These are phyloP conservation scores for Dillenia suffruticosa DNA, from an alignment of 164 flowering plant species.

Conservation along the genomic window DNA sequence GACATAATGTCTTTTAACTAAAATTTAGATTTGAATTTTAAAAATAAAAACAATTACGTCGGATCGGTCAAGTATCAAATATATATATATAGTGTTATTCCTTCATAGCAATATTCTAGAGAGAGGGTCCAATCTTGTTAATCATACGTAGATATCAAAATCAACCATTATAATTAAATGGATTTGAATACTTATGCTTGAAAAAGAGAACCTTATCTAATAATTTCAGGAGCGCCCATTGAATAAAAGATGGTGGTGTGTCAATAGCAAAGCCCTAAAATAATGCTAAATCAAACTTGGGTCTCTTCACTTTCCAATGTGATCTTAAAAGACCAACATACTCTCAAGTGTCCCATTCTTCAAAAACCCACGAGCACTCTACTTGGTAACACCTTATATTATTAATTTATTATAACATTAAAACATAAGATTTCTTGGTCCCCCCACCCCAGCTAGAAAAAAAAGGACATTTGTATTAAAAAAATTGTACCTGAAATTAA, in stretches of 20 bases:
- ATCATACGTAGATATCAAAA: too few relatives aligned
- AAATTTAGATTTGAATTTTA: too few relatives aligned
- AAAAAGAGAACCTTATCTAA: neutral
- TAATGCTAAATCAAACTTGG: conserved; percentile 10
- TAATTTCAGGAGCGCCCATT: neutral
- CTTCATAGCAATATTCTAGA: too few relatives aligned
- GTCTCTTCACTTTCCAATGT: conserved; percentile 55
- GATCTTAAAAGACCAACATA: conserved; percentile 81
- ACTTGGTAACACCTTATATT: neutral
- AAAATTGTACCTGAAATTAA: neutral
- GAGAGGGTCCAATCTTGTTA: too few relatives aligned
- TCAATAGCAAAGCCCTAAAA: conserved; percentile 10
- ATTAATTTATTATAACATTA: conserved; percentile 11
- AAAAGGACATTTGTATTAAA: neutral
- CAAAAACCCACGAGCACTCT: conserved; percentile 85
- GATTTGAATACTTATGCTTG: neutral
- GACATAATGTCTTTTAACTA: too few relatives aligned
- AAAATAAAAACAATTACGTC: too few relatives aligned
- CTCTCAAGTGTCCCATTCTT: conserved; percentile 68
- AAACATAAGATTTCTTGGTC: conserved; percentile 37
- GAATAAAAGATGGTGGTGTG: neutral
- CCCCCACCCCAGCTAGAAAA: conserved; percentile 13
- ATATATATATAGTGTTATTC: too few relatives aligned
- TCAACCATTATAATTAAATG: too few relatives aligned
- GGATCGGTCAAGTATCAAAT: too few relatives aligned